Base-by-base conservation (phyloP, 257 asterid species). In the Solanum paucissectum region DNA sequence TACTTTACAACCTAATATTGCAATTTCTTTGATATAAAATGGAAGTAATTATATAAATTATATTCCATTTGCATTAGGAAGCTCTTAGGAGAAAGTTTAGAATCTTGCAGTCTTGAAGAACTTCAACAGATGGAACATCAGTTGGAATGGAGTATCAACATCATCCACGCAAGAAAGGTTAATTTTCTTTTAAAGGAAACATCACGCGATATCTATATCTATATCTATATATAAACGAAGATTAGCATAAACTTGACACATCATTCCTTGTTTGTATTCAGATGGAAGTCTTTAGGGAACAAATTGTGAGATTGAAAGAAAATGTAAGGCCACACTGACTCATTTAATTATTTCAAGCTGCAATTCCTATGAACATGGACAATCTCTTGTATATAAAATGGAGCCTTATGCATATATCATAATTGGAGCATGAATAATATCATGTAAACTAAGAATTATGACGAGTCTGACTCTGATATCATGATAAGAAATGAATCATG, bases 281-380 rank as follows among this genome's bases (percentile, higher is more conserved):
- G 99, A 93, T 94, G 94, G 95, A 95, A 91, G 93, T 95, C 6
- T 95, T 91, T 92, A 91, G 89, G 88, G 95, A 96, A 84, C 98
- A 95, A 88, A 93, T 95, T 86, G 90, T 92, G 64, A 92, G 90
- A 38, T 84, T 97, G 90, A 95, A 93, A 90, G 96, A 93, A 85
- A 94, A 93, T 97, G 98, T 97, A 91, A 64, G 27, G 23, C 49
- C 68, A 34, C 3, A 9, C 4, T 25, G 13, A 38, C 29, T 46
- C 42, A 46, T 46, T 81, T 62, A 62, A 62, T n/a, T 46, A 14
- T 46, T 27, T 27, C 16, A 81, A 16, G 62, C 14, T 42, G n/a
- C 4, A 77, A 13, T 42, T 25, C 25, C 62, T 8, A 77, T 40
- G 62, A 40, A 75, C 34, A 23, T 76, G 62, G 27, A 23, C 33